Percentiles rank a stretch among this genome's conserved stretches.
Conservation (phyloP, 2,329 filamentous ascomycete species). For the Talaromyces islandicus region DNA sequence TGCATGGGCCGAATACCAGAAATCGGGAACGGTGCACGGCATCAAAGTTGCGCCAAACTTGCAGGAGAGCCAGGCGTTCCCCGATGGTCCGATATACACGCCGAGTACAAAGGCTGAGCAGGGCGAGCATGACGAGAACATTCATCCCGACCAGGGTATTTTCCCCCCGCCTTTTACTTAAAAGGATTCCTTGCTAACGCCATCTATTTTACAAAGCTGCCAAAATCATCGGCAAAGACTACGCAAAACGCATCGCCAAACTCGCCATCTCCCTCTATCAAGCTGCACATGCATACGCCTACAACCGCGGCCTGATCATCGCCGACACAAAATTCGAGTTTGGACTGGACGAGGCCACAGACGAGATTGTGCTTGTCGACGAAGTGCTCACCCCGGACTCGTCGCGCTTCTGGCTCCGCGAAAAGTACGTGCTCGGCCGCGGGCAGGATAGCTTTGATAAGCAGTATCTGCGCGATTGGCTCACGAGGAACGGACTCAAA, state of each 20-base stretch:
- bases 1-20: constrained; percentile 73
- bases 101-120: constrained; percentile 79
- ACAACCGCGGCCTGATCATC: constrained; percentile 64
- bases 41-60: constrained; percentile 63
- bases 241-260: constrained; percentile 60
- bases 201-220: too few relatives aligned
- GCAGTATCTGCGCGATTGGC: constrained; percentile 76
- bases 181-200: not conserved
- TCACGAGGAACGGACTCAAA: constrained; percentile 66
- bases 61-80: constrained; percentile 63
- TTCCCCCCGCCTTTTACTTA: constrained; percentile 10
- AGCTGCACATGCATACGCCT: constrained; percentile 38
- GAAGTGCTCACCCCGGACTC: constrained; percentile 81
- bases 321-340: constrained; percentile 77
- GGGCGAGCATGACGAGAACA: constrained; percentile 80
- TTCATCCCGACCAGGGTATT: constrained; percentile 60
- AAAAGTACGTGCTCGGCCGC: constrained; percentile 64
- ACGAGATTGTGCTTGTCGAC: constrained; percentile 69
- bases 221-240: constrained; percentile 58
- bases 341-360: constrained; percentile 58
- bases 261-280: constrained; percentile 61
- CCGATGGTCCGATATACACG: constrained; percentile 64
- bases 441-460: constrained; percentile 86
- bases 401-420: constrained; percentile 79
- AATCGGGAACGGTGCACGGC: constrained; percentile 72